A percentile compares a stretch with the other conserved stretches of the same genome.
Evolutionary conservation across 345 rosid species (phyloP).

Genomic region (Lepidium didymum): DNA sequence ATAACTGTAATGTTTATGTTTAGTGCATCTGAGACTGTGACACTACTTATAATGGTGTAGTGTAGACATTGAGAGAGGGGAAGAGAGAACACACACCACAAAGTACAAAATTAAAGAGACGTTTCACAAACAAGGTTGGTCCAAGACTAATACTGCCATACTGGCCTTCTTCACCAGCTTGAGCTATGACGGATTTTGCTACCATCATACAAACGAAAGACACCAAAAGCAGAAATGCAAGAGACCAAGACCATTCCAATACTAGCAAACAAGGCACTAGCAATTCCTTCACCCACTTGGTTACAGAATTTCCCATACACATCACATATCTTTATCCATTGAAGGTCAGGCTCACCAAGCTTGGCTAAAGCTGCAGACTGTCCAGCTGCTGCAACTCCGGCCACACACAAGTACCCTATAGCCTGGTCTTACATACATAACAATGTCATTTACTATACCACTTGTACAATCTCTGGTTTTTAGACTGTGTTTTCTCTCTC

Average conservation of each 20-base stretch:
- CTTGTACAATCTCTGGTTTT: not conserved
- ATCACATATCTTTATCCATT: conserved; percentile 83
- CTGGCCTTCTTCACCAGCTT: conserved; percentile 11
- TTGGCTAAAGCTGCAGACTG: conserved; percentile 78
- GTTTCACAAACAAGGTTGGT: not conserved
- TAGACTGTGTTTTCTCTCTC: too few species aligned
- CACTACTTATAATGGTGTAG: not conserved
- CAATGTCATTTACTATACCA: not conserved
- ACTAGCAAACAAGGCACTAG: conserved; percentile 43
- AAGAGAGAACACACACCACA: not conserved
- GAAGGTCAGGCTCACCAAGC: conserved; percentile 73
- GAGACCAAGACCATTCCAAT: conserved; percentile 53
- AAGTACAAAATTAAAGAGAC: not conserved
- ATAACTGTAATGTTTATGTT: not conserved
- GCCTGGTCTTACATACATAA: conserved; percentile 38
- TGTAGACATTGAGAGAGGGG: not conserved
- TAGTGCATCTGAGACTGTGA: not conserved
- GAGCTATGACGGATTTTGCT: conserved; percentile 21
- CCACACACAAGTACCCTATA: conserved; percentile 64
- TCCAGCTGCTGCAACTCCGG: conserved; percentile 59
- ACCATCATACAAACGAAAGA: conserved; percentile 67
- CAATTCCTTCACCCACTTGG: conserved; percentile 78
- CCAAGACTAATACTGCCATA: conserved; percentile 3
- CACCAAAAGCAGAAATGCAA: conserved; percentile 66
- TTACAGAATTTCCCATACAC: conserved; percentile 79